Evolutionary conservation across 2,329 filamentous ascomycete species (phyloP).

Genomic region (Phialophora verrucosa): DNA sequence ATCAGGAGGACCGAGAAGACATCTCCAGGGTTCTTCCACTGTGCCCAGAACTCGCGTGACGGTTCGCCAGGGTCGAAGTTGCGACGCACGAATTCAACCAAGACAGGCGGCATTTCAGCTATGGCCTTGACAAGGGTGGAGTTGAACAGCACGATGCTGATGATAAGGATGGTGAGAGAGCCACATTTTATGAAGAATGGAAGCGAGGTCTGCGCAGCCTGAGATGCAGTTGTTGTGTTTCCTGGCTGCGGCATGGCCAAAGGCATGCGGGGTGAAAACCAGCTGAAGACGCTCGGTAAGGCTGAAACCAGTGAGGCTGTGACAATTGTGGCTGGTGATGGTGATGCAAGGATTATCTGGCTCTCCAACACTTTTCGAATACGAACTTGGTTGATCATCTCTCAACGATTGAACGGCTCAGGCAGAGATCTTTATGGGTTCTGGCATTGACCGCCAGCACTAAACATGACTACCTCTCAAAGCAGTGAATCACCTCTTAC

Average conservation of each 20-base stretch:
- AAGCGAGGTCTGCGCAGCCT: background rate
- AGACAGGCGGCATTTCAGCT: constrained; percentile 17
- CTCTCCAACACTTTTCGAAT: background rate
- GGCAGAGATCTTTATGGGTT: background rate
- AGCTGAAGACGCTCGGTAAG: background rate
- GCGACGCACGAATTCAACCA: constrained; percentile 13
- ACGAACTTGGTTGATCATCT: background rate
- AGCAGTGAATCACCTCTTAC: background rate
- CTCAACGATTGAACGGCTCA: background rate
- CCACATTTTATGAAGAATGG: constrained; percentile 3
- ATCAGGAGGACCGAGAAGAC: constrained; percentile 44
- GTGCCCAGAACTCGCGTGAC: constrained; percentile 17
- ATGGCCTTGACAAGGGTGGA: background rate
- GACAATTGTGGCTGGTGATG: background rate
- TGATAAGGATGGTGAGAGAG: background rate
- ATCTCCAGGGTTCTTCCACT: constrained; percentile 29
- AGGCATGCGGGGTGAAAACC: background rate
- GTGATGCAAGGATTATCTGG: background rate
- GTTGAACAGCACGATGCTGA: constrained; percentile 11
- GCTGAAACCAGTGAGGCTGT: constrained; percentile 7
- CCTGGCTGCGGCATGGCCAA: constrained; percentile 4
- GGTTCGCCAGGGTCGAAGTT: constrained; percentile 21
- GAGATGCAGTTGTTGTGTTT: constrained; percentile 4
- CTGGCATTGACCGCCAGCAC: background rate
- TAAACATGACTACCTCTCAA: background rate